These are phyloP conservation scores for Fusarium siculi DNA, from an alignment of 2,329 filamentous ascomycete species.

Conservation along the genomic window DNA sequence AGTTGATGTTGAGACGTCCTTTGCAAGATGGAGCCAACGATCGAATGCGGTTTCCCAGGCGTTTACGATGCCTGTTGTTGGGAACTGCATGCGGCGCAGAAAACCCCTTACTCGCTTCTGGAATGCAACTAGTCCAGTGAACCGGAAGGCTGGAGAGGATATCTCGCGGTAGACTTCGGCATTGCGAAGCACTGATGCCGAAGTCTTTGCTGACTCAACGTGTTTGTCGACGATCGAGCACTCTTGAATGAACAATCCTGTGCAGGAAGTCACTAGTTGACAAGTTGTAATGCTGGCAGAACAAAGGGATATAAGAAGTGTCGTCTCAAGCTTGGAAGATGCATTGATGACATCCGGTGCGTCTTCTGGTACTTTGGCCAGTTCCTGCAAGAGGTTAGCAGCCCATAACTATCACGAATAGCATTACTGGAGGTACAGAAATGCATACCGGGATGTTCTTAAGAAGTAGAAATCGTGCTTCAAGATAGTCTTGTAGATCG, in stretches of 20 bases:
- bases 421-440: neutral
- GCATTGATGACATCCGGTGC: conserved; percentile 64
- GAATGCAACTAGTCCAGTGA: conserved; percentile 76
- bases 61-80: conserved; percentile 72
- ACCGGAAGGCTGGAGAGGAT: conserved; percentile 70
- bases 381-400: conserved; percentile 56
- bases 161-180: conserved; percentile 70
- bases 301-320: conserved; percentile 71
- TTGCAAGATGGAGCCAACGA: conserved; percentile 71
- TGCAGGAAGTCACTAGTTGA: conserved; percentile 70
- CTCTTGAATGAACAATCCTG: conserved; percentile 71
- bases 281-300: conserved; percentile 74
- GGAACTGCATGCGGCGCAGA: conserved; percentile 68
- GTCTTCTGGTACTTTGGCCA: conserved; percentile 64
- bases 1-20: conserved; percentile 67
- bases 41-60: conserved; percentile 76
- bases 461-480: conserved; percentile 64
- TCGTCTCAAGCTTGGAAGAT: conserved; percentile 68
- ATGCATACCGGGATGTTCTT: conserved; percentile 60
- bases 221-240: conserved; percentile 64
- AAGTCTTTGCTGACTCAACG: conserved; percentile 61
- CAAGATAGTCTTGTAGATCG: conserved; percentile 66
- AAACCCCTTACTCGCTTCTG: conserved; percentile 72
- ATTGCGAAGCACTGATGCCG: conserved; percentile 67
- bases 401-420: neutral